Evolutionary conservation across 805 yeast genomes (phyloP).

Genomic region (Wickerhamiella azyma): DNA sequence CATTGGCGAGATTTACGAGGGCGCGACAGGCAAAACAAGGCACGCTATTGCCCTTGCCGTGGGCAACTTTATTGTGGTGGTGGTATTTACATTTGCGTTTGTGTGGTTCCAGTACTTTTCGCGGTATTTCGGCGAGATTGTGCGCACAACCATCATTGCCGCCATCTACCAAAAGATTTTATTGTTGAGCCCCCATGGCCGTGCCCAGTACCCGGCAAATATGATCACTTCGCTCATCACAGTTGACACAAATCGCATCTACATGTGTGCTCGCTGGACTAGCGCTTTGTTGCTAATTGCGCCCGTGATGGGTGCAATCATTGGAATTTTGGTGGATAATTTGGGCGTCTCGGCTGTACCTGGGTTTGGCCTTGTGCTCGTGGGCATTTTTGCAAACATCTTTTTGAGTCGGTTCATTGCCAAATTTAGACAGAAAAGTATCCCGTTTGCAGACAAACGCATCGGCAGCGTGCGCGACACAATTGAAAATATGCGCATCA

Average conservation of each 20-base stretch:
- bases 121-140: constrained; percentile 53
- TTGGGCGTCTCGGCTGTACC: constrained; percentile 62
- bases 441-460: constrained; percentile 58
- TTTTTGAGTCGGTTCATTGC: constrained; percentile 40
- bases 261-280: constrained; percentile 29
- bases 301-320: constrained; percentile 30
- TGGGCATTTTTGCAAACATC: constrained; percentile 30
- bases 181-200: constrained; percentile 41
- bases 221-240: constrained; percentile 66
- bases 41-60: constrained; percentile 66
- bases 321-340: constrained; percentile 49
- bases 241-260: constrained; percentile 70
- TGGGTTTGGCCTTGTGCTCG: constrained; percentile 43
- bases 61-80: constrained; percentile 48
- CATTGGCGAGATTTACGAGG: constrained; percentile 11
- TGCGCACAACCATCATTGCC: constrained; percentile 56
- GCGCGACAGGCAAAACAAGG: not conserved
- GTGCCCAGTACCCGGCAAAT: constrained; percentile 49
- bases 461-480: constrained; percentile 68
- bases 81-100: constrained; percentile 28
- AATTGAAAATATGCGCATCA: constrained; percentile 60
- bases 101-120: constrained; percentile 47
- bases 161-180: constrained; percentile 59
- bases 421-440: constrained; percentile 41
- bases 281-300: constrained; percentile 13